Percentiles rank a stretch among this genome's conserved stretches.
These are phyloP conservation scores for Calcarisporium arbuscula DNA, from an alignment of 2,329 filamentous ascomycete genomes.

Conservation along the genomic window DNA sequence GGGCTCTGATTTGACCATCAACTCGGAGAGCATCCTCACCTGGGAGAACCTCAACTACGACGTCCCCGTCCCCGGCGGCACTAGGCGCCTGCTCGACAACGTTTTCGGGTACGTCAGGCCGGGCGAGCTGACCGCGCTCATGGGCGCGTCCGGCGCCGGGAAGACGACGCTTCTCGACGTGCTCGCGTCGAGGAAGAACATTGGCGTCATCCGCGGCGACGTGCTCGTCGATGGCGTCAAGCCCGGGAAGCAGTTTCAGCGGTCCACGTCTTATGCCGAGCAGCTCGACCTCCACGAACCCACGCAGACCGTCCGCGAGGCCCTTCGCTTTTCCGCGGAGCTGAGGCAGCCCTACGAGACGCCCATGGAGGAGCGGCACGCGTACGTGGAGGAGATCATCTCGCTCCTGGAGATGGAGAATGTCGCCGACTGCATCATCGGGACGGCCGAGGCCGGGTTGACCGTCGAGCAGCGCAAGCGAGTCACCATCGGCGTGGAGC, in stretches of 20 bases:
- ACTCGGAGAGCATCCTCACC: slow-evolving; percentile 64
- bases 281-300: slow-evolving; percentile 58
- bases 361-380: slow-evolving; percentile 47
- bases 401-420: slow-evolving; percentile 51
- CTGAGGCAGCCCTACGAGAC: slow-evolving; percentile 51
- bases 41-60: slow-evolving; percentile 83
- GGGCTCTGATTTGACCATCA: slow-evolving; percentile 46
- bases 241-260: slow-evolving; percentile 54
- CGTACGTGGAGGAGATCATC: slow-evolving; percentile 57
- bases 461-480: slow-evolving; percentile 63
- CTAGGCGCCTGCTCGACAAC: slow-evolving; percentile 47
- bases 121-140: slow-evolving; percentile 70
- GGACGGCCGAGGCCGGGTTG: slow-evolving; percentile 59
- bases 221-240: slow-evolving; percentile 51
- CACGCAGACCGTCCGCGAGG: slow-evolving; percentile 57
- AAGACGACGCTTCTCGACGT: slow-evolving; percentile 84
- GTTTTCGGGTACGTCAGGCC: slow-evolving; percentile 67
- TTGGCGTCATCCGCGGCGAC: slow-evolving; percentile 52
- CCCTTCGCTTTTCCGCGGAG: slow-evolving; percentile 56
- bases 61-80: slow-evolving; percentile 53
- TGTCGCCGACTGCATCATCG: slow-evolving; percentile 54
- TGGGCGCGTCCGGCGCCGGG: slow-evolving; percentile 80
- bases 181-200: slow-evolving; percentile 55
- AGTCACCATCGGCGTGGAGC: slow-evolving; percentile 86
- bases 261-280: slow-evolving; percentile 56